Percentiles rank a stretch among this genome's conserved stretches.
Evolutionary conservation across 2,329 filamentous ascomycete species (phyloP).

Genomic region (Colletotrichum sp.): DNA sequence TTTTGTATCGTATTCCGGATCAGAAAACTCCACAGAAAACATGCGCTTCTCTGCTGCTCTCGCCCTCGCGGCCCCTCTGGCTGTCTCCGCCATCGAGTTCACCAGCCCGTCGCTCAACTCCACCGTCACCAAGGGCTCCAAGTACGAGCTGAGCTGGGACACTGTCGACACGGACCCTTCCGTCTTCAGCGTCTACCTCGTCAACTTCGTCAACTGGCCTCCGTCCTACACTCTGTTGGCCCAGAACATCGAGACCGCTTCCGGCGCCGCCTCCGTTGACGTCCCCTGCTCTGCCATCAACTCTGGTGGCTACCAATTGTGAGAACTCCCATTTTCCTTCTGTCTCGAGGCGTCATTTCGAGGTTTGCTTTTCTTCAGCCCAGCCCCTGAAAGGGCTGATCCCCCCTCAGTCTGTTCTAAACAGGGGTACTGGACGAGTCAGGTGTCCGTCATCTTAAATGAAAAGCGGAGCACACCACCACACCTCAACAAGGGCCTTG

Average conservation of each 20-base stretch:
- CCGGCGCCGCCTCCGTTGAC: slow-evolving; percentile 34
- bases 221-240: slow-evolving; percentile 42
- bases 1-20: slow-evolving; percentile 10
- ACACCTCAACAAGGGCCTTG: not conserved
- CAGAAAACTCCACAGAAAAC: slow-evolving; percentile 1
- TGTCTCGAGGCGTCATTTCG: slow-evolving; percentile 12
- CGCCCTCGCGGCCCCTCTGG: slow-evolving; percentile 32
- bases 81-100: slow-evolving; percentile 34
- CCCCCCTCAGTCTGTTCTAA: not conserved
- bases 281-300: slow-evolving; percentile 40
- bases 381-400: not conserved
- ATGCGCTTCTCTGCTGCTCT: slow-evolving; percentile 32
- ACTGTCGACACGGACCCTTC: slow-evolving; percentile 44
- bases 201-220: slow-evolving; percentile 50
- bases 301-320: slow-evolving; percentile 44
- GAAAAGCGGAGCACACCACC: not conserved
- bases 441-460: not conserved
- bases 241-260: slow-evolving; percentile 35
- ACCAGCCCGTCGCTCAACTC: slow-evolving; percentile 35
- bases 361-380: not conserved
- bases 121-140: slow-evolving; percentile 39
- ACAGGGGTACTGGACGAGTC: not conserved
- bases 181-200: slow-evolving; percentile 43
- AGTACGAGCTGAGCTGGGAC: slow-evolving; percentile 37
- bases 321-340: not conserved